A percentile compares a stretch with the other conserved stretches of the same genome.
Conservation (phyloP, 352 stramenopile genomes). For the Globisporangium cystogenes region DNA sequence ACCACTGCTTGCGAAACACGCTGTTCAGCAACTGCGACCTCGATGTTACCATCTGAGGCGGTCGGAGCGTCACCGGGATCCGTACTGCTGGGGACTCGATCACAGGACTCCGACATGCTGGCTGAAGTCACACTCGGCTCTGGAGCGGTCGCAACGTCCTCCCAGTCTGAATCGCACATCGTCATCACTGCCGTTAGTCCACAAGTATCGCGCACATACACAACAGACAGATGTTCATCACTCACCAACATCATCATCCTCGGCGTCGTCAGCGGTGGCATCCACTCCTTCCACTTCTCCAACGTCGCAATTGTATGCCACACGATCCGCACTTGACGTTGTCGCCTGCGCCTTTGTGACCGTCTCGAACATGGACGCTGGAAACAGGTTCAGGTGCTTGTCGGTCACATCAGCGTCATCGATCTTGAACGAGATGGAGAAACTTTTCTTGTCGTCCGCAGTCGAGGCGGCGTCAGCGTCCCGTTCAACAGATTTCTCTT, state of each 20-base stretch:
- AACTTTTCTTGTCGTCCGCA: conserved; percentile 7
- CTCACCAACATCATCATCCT: conserved; percentile 6
- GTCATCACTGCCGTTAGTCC: no score
- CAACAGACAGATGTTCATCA: background rate
- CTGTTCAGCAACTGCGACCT: background rate
- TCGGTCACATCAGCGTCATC: conserved; percentile 24
- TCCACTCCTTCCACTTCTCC: background rate
- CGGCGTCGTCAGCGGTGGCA: background rate
- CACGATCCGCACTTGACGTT: no score
- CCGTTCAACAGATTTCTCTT: background rate
- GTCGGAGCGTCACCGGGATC: background rate
- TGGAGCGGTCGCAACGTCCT: conserved; percentile 12
- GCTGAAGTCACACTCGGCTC: background rate
- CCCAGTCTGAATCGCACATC: conserved; percentile 19
- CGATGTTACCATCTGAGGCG: background rate
- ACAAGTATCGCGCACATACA: background rate
- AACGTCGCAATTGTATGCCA: background rate
- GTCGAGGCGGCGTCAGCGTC: background rate
- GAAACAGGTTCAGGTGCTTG: conserved; percentile 30
- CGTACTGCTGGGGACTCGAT: background rate
- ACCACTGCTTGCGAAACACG: background rate
- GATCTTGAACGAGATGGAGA: conserved; percentile 42
- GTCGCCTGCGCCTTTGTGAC: conserved; percentile 1
- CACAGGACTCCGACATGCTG: background rate
- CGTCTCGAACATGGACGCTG: conserved; percentile 19